Base-by-base conservation (phyloP, 805 yeast genomes). In the Yarrowia hollandica region DNA sequence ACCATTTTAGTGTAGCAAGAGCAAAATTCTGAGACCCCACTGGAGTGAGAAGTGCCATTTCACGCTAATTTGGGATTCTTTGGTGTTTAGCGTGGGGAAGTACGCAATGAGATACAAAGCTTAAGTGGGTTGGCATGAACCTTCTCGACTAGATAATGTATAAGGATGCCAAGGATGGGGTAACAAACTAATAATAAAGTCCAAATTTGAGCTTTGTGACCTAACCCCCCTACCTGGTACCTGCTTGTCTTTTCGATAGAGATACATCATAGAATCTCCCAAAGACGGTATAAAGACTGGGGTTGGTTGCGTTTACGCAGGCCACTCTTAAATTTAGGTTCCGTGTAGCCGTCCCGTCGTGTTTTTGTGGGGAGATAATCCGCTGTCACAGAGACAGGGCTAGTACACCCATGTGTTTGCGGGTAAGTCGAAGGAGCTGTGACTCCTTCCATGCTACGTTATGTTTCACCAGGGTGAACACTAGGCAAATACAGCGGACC, bases 301-400 rank as follows among this genome's bases (percentile, higher is more conserved):
- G n/a, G n/a, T n/a, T n/a, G n/a, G n/a, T n/a, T n/a, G n/a, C n/a
- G n/a, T 37, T 37, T 21, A 37, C 14, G 42, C 30, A 26, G 30
- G 30, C 11, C 30, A 26, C 12, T 26, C 11, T 26, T 3, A 10
- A 12, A 10, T 26, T 26, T 37, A 37, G 42, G 21, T 37, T 33
- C 19, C 5, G 18, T 14, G 26, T 19, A 37, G 42, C 42, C 42
- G 42, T 37, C 42, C 42, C 42, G 21, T 22, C 42, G 42, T 21
- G 42, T 37, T 37, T n/a, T 16, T 37, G 42, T 37, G 42, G 42
- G 42, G 42, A 37, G 42, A 37, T 37, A 15, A 21, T 37, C 42
- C 42, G 42, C n/a, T 11, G 4, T 8, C 25, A 9, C 7, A 26
- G 30, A 26, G 30, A 6, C 12, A 5, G 7, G 7, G 21, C 26